Percentiles rank a stretch among this genome's conserved stretches.
Conservation (phyloP, 2,329 filamentous ascomycete genomes). For the Pyrenophora tritici-repentis region DNA sequence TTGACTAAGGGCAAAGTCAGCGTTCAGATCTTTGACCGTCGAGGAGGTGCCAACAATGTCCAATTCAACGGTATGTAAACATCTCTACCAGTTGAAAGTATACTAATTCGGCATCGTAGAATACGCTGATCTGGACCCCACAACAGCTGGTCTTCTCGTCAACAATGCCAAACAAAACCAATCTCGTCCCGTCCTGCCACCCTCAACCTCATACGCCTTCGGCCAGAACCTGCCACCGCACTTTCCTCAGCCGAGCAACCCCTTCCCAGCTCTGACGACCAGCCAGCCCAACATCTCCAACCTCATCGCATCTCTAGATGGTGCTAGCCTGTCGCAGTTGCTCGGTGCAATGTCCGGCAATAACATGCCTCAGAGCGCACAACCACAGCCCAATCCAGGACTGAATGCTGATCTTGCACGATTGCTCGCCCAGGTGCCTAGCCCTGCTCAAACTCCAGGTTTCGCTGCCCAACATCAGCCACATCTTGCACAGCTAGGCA, state of each 20-base stretch:
- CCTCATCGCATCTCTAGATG: slow-evolving; percentile 70
- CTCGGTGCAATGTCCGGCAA: slow-evolving; percentile 61
- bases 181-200: slow-evolving; percentile 39
- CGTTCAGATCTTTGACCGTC: slow-evolving; percentile 84
- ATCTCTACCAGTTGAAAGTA: background rate
- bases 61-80: slow-evolving; percentile 68
- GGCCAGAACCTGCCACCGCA: slow-evolving; percentile 37
- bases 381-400: slow-evolving; percentile 39
- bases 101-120: slow-evolving; percentile 54
- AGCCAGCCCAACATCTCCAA: slow-evolving; percentile 61
- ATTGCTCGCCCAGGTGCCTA: slow-evolving; percentile 42
- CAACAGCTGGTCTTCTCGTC: slow-evolving; percentile 80
- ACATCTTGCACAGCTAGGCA: slow-evolving; percentile 35
- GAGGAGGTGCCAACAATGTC: slow-evolving; percentile 72
- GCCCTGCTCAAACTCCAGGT: slow-evolving; percentile 32
- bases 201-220: slow-evolving; percentile 35
- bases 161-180: slow-evolving; percentile 66
- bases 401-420: slow-evolving; percentile 47
- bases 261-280: slow-evolving; percentile 41
- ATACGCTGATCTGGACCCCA: slow-evolving; percentile 80
- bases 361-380: slow-evolving; percentile 47
- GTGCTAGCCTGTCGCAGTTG: slow-evolving; percentile 71
- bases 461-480: slow-evolving; percentile 25
- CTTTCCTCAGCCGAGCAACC: slow-evolving; percentile 43
- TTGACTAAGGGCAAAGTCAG: slow-evolving; percentile 75